phyloP scores from a whole-genome alignment of 2,329 filamentous ascomycete genomes.

The Scedosporium minutisporum region DNA sequence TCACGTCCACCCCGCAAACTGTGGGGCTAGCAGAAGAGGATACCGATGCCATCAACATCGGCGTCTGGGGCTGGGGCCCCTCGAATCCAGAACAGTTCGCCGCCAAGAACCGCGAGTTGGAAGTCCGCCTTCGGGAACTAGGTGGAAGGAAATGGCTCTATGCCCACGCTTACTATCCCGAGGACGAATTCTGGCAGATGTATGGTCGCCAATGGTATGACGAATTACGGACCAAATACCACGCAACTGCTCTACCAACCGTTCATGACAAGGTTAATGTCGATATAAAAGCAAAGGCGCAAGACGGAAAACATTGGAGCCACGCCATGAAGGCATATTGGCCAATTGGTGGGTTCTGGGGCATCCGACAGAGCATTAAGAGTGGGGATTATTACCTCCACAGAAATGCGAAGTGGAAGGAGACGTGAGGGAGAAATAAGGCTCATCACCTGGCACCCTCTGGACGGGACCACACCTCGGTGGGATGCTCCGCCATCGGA shows the following conservation, averaged over 20 bases:
- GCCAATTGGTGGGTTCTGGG: conserved; percentile 50
- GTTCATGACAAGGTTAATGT: conserved; percentile 64
- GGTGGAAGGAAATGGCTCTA: conserved; percentile 83
- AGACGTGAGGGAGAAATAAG: neutral
- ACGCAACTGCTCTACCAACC: conserved; percentile 50
- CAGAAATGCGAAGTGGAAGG: conserved; percentile 41
- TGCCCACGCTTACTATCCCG: conserved; percentile 74
- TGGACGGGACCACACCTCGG: too few species aligned
- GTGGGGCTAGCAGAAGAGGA: conserved; percentile 14
- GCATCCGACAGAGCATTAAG: conserved; percentile 48
- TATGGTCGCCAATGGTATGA: conserved; percentile 55
- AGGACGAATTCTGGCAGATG: conserved; percentile 58
- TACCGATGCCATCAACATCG: conserved; percentile 47
- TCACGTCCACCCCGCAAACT: conserved; percentile 22
- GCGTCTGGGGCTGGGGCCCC: conserved; percentile 74
- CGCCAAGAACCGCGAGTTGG: conserved; percentile 58
- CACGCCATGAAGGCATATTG: conserved; percentile 36
- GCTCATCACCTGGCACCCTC: neutral
- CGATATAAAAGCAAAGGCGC: conserved; percentile 33
- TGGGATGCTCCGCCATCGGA: too few species aligned
- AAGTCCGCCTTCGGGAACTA: conserved; percentile 57
- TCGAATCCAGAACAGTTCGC: conserved; percentile 49
- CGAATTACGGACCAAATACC: conserved; percentile 50
- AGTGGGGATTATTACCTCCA: conserved; percentile 48
- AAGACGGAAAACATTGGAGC: conserved; percentile 22